Evolutionary conservation across 495 filamentous ascomycete species (phyloP), one percentile per base, ranked within the genome.

Genomic region (Peziza echinospora): DNA sequence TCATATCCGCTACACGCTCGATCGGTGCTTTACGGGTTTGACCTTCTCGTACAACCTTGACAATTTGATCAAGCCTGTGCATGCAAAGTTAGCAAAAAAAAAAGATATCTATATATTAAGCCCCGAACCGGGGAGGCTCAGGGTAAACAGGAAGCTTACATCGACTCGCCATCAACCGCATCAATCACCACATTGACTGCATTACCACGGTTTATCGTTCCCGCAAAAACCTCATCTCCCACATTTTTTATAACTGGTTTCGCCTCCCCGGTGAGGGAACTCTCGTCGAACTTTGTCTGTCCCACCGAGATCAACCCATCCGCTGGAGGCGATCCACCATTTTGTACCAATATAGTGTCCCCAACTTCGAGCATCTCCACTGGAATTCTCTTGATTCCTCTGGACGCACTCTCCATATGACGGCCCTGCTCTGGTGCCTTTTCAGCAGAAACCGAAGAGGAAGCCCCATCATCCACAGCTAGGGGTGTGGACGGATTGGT

Each of bases 241-340:
- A 62, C 50, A 0, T 44, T 50, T 65, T 94, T 96, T 50, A 67
- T 70, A 7, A 93, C 75, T 7, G 74, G 76, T 26, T 69, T 67
- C 13, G 87, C 84, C 64, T 96, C 87, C 17, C 87, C 87, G 0
- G 87, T 94, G 51, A 96, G 65, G 52, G 80, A 84, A 22, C 82
- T 82, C 60, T 96, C 89, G 51, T 94, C 82, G 52, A 94, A 92
- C 21, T 67, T 75, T 25, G 77, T 73, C 21, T 68, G 62, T 4
- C 77, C 81, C 2, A 65, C 63, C 7, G 82, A 55, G 24, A 93
- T 61, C 1, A 66, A 67, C 7, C 85, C 86, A 62, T 96, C 87
- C 4, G 76, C 78, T 5, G 89, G 84, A 6, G 89, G 89, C 7
- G 84, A 91, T 1, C 72, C 71, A 16, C 89, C 87, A 52, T 84